Evolutionary conservation across 2,329 filamentous ascomycete genomes (phyloP).

Genomic region (Botrytis sinoallii): DNA sequence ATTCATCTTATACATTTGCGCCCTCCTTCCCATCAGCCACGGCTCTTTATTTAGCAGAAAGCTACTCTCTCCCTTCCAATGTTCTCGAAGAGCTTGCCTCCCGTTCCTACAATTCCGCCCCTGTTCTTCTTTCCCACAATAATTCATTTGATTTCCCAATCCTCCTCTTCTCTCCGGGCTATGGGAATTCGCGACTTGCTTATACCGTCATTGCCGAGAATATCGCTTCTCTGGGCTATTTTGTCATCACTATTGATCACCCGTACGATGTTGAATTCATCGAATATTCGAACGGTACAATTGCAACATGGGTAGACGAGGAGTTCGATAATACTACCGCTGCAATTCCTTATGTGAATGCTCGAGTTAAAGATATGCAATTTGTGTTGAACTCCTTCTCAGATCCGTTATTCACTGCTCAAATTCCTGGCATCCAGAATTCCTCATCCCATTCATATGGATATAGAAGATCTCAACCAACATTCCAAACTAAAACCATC

Average conservation of each 20-base stretch:
- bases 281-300: slow-evolving; percentile 35
- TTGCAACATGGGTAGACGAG: slow-evolving; percentile 16
- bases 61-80: slow-evolving; percentile 3
- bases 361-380: slow-evolving; percentile 28
- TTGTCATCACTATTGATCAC: slow-evolving; percentile 40
- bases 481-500: slow-evolving; percentile 25
- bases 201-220: slow-evolving; percentile 37
- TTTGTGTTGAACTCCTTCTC: slow-evolving; percentile 32
- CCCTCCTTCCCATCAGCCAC: slow-evolving; percentile 10
- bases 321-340: slow-evolving; percentile 24
- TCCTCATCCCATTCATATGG: not conserved
- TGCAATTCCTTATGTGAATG: slow-evolving; percentile 22
- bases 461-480: not conserved
- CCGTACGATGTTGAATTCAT: slow-evolving; percentile 39
- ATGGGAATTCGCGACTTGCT: slow-evolving; percentile 33
- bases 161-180: slow-evolving; percentile 38
- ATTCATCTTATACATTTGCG: not conserved
- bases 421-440: not conserved
- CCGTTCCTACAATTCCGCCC: slow-evolving; percentile 4
- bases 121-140: not conserved
- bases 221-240: slow-evolving; percentile 39
- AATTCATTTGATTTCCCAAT: slow-evolving; percentile 30
- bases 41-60: slow-evolving; percentile 6
- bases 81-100: not conserved
- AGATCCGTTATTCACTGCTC: not conserved